phyloP scores from a whole-genome alignment of 768 basidiomycete genomes.

The Serpula lacrymans region DNA sequence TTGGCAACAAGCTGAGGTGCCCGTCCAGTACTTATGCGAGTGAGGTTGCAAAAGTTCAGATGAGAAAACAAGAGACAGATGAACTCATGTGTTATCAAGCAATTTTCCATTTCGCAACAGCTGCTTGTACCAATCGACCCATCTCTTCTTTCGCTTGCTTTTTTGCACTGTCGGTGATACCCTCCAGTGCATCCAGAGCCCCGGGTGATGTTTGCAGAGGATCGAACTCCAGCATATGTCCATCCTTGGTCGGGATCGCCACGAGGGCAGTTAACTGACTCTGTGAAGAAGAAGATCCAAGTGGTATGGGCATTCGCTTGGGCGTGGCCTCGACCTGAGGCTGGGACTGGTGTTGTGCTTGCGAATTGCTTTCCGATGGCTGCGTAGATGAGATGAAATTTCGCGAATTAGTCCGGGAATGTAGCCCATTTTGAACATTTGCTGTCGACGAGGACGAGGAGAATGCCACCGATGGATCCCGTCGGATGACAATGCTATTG shows the following conservation, averaged over 20 bases:
- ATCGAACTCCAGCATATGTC: slow-evolving; percentile 81
- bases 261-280: slow-evolving; percentile 52
- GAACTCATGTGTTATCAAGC: slow-evolving; percentile 15
- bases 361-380: slow-evolving; percentile 41
- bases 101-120: slow-evolving; percentile 77
- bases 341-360: slow-evolving; percentile 24
- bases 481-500: slow-evolving; percentile 60
- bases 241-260: slow-evolving; percentile 77
- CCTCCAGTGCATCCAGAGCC: slow-evolving; percentile 71
- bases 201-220: slow-evolving; percentile 71
- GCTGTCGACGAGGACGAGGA: slow-evolving; percentile 24
- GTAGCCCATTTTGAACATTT: no score
- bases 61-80: neutral
- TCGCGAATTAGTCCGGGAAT: slow-evolving; percentile 53
- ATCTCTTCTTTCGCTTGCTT: slow-evolving; percentile 78
- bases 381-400: slow-evolving; percentile 38
- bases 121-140: slow-evolving; percentile 65
- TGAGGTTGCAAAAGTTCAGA: no score
- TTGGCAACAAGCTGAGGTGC: no score
- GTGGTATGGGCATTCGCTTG: slow-evolving; percentile 4
- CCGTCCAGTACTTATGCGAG: no score
- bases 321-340: slow-evolving; percentile 14
- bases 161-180: slow-evolving; percentile 79
- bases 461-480: slow-evolving; percentile 49
- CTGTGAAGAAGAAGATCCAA: slow-evolving; percentile 5